phyloP scores from a whole-genome alignment of 306 rosid species.

The Prinsepia uniflora region DNA sequence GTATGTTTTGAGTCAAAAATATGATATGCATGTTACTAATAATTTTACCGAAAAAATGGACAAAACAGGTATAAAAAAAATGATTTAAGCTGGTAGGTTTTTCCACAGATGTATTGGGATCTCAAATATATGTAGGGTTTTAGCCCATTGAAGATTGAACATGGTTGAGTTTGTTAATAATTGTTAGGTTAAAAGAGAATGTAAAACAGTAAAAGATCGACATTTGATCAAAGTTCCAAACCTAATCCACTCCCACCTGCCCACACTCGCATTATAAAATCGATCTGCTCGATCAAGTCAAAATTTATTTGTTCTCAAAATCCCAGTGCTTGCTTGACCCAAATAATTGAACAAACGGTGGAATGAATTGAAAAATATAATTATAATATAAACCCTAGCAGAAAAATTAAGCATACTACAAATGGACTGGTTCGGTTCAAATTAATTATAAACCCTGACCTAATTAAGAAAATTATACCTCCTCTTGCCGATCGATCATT shows the following conservation, averaged over 20 bases:
- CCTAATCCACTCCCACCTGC: constrained; percentile 24
- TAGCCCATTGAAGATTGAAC: not conserved
- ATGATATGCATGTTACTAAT: too few species aligned
- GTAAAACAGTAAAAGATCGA: not conserved
- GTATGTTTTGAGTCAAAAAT: too few species aligned
- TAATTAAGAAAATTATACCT: not conserved
- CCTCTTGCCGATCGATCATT: constrained; percentile 30
- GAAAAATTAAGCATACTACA: not conserved
- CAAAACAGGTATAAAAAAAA: not conserved
- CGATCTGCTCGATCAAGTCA: not conserved
- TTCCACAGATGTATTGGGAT: constrained; percentile 6
- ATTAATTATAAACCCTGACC: not conserved
- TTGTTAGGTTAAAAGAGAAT: constrained; percentile 15
- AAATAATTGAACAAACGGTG: constrained; percentile 1
- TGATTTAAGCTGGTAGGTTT: not conserved
- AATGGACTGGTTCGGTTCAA: not conserved
- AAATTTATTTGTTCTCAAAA: constrained; percentile 1
- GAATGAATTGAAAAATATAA: not conserved
- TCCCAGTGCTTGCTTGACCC: constrained; percentile 8
- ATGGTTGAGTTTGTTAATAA: constrained; percentile 11
- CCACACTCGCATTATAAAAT: constrained; percentile 1
- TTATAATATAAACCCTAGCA: too few species aligned
- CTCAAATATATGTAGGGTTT: not conserved
- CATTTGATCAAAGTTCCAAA: not conserved
- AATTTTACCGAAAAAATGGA: not conserved